Evolutionary conservation across 257 asterid species (phyloP).

Genomic region (Salvia splendens): DNA sequence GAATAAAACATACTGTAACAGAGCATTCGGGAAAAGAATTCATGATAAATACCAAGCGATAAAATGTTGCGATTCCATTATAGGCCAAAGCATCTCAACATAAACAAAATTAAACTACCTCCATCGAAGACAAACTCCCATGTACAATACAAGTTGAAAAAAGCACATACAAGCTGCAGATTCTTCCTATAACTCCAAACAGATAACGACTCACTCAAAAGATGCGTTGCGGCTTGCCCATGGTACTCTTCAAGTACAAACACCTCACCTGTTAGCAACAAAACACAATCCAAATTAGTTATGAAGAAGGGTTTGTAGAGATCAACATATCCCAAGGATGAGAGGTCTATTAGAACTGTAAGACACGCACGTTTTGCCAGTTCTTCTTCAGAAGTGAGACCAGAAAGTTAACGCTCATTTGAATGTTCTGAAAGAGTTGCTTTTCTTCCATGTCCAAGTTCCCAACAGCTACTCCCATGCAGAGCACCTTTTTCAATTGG

Average conservation of each 20-base stretch:
- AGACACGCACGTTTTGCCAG: constrained; percentile 52
- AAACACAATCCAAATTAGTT: neutral
- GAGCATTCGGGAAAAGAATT: no score
- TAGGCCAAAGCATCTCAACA: constrained; percentile 3
- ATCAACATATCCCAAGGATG: no score
- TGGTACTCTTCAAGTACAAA: constrained; percentile 57
- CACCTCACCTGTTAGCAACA: constrained; percentile 48
- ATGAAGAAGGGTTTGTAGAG: neutral
- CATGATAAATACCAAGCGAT: no score
- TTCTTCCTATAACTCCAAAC: constrained; percentile 3
- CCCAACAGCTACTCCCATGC: constrained; percentile 68
- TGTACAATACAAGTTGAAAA: neutral
- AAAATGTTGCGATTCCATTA: neutral
- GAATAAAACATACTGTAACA: no score
- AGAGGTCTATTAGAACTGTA: neutral
- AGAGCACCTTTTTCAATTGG: constrained; percentile 59
- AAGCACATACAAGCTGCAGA: constrained; percentile 5
- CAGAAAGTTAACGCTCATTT: constrained; percentile 54
- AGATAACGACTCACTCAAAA: constrained; percentile 30
- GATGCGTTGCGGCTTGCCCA: constrained; percentile 57
- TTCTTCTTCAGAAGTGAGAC: constrained; percentile 56
- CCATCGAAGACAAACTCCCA: neutral
- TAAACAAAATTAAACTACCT: constrained; percentile 21
- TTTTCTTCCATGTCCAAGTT: constrained; percentile 55
- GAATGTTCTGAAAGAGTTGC: constrained; percentile 54